A percentile compares a stretch with the other conserved stretches of the same genome.
Conservation (phyloP, 306 rosid genomes). For the Begonia loranthoides region DNA sequence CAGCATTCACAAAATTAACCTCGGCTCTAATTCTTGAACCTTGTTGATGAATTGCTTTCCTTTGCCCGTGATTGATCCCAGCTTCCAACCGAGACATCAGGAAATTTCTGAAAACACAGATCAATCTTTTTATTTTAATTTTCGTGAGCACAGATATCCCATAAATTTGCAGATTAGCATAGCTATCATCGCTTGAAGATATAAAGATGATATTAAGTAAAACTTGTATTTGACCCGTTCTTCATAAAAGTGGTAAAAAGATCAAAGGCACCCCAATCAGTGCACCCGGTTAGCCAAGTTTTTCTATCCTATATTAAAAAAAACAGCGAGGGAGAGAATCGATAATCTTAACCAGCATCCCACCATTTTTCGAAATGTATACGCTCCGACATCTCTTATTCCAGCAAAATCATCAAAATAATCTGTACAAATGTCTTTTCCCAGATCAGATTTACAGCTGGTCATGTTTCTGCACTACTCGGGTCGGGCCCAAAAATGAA, state of each 20-base stretch:
- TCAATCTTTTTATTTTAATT: slow-evolving; percentile 24
- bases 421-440: no score
- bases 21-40: slow-evolving; percentile 47
- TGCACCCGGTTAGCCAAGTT: not conserved
- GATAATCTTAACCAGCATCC: no score
- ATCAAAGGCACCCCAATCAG: not conserved
- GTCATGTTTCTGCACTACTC: no score
- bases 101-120: slow-evolving; percentile 53
- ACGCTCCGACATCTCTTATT: no score
- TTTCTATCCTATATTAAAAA: no score
- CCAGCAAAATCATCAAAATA: no score
- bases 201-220: no score
- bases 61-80: slow-evolving; percentile 42
- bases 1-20: slow-evolving; percentile 55
- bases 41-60: slow-evolving; percentile 25
- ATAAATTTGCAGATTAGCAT: not conserved
- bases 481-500: no score
- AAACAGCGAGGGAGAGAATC: no score
- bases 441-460: no score
- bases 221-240: no score
- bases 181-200: not conserved
- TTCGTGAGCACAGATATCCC: slow-evolving; percentile 6
- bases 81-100: slow-evolving; percentile 42
- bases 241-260: not conserved
- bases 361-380: no score